Evolutionary conservation across 352 stramenopile species (phyloP).

Genomic region (Globisporangium acanthophoron): DNA sequence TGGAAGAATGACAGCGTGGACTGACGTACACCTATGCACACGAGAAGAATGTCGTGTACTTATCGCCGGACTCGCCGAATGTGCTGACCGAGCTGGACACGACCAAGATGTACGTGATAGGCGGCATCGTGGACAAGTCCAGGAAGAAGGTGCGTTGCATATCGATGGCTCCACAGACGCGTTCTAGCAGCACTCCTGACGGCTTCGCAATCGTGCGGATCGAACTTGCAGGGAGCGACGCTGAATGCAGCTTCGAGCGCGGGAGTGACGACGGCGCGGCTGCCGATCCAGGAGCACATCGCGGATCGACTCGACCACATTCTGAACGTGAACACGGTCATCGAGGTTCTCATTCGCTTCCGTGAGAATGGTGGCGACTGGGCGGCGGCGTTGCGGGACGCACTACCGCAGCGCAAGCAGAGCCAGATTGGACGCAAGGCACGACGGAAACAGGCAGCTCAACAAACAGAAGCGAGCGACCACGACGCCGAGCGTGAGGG

Average conservation of each 20-base stretch:
- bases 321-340: constrained; percentile 75
- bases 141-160: constrained; percentile 43
- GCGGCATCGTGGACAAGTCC: constrained; percentile 77
- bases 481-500: neutral
- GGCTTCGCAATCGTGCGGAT: neutral
- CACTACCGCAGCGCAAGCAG: constrained; percentile 49
- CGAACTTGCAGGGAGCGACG: constrained; percentile 34
- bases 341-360: constrained; percentile 64
- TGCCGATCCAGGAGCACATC: constrained; percentile 75
- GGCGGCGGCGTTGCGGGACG: constrained; percentile 33
- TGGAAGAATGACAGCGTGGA: neutral
- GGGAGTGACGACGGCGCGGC: constrained; percentile 45
- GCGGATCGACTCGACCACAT: constrained; percentile 68
- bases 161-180: neutral
- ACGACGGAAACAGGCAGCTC: constrained; percentile 11
- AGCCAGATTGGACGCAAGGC: constrained; percentile 32
- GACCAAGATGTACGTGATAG: constrained; percentile 75
- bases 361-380: constrained; percentile 36
- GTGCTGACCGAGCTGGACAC: constrained; percentile 50
- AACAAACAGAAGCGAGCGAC: neutral
- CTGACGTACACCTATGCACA: neutral
- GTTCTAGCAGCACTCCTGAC: neutral
- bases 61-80: constrained; percentile 70
- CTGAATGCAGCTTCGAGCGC: constrained; percentile 39
- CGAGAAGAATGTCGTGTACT: constrained; percentile 52